Base-by-base conservation (phyloP, 2,329 filamentous ascomycete species). In the Cryphonectria japonica region DNA sequence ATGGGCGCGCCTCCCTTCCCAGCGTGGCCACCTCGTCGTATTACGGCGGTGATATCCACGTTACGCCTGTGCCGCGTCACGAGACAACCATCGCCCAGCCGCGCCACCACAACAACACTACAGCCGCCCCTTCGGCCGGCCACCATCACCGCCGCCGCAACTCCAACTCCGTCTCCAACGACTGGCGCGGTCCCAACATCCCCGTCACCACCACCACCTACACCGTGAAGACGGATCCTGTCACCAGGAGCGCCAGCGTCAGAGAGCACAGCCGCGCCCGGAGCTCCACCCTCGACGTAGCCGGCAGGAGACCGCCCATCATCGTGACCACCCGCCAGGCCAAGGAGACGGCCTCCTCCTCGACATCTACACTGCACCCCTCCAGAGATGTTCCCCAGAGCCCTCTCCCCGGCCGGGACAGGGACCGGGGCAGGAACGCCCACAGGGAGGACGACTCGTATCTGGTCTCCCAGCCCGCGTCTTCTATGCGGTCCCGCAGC, bases 1-100 rank as follows among this genome's bases (percentile, higher is more conserved):
- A 87, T 64, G 86, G 85, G 69, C 84, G 87, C 71, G 79, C 85
- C 65, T 88, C 87, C 39, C 78, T 89, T 77, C 87, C 87, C 26
- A 73, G 75, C 64, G 70, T 73, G 69, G 59, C 67, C 32, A 71
- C 60, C 34, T 81, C 84, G 65, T 79, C 84, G 64, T 79, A 84
- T 70, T 87, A 88, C 73, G 81, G 82, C 71, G 84, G 85, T 67
- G 87, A 89, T 75, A 81, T 87, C 71, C 86, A 89, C 74, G 83
- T 85, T 73, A 80, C 87, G 76, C 86, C 87, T 26, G 78, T 82
- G 73, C 77, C 82, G 76, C 77, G 76, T 66, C 76, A 79, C 71
- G 77, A 76, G 26, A 70, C 72, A 14, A 65, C 76, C 9, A 66
- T 66, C 37, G 50, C 63, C 26, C 50, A 65, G 39, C 69, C 61